These are phyloP conservation scores for Hansfordia pulvinata DNA, from an alignment of 2,329 filamentous ascomycete genomes.

Conservation along the genomic window DNA sequence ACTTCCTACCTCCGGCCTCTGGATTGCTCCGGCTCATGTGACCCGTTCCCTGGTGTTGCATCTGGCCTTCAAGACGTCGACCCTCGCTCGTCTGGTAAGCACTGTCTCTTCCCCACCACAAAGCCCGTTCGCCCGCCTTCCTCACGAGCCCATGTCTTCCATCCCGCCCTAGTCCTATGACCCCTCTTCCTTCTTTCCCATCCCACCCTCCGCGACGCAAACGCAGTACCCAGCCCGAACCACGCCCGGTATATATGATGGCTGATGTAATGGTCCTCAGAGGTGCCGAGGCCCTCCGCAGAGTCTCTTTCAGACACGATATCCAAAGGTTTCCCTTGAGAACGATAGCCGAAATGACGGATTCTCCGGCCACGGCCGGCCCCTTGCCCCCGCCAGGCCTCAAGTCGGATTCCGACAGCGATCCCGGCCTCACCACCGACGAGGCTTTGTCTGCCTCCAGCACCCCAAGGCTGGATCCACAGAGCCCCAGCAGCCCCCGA, in stretches of 20 bases:
- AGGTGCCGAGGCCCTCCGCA: constrained; percentile 23
- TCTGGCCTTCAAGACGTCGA: too few species aligned
- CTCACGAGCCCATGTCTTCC: too few species aligned
- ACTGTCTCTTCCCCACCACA: too few species aligned
- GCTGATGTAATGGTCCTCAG: constrained; percentile 28
- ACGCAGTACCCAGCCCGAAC: not conserved
- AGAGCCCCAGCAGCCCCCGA: constrained; percentile 32
- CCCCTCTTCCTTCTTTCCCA: too few species aligned
- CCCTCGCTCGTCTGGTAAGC: too few species aligned
- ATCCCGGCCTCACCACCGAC: constrained; percentile 25
- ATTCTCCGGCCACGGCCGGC: constrained; percentile 14
- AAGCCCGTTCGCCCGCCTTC: too few species aligned
- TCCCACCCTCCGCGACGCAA: not conserved
- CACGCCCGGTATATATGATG: constrained; percentile 11
- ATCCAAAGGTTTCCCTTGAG: constrained; percentile 19
- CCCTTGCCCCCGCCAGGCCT: constrained; percentile 20
- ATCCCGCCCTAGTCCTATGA: too few species aligned
- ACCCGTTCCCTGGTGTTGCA: too few species aligned
- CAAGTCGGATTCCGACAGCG: constrained; percentile 29
- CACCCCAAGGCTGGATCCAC: constrained; percentile 35
- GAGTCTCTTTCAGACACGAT: constrained; percentile 24
- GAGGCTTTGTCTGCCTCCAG: constrained; percentile 23
- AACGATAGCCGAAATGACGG: constrained; percentile 29
- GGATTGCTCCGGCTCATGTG: too few species aligned
- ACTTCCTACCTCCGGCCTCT: too few species aligned